A percentile compares a stretch with the other conserved stretches of the same genome.
These are phyloP conservation scores for Hypoxylon sp. DNA, from an alignment of 2,329 filamentous ascomycete species.

Conservation along the genomic window DNA sequence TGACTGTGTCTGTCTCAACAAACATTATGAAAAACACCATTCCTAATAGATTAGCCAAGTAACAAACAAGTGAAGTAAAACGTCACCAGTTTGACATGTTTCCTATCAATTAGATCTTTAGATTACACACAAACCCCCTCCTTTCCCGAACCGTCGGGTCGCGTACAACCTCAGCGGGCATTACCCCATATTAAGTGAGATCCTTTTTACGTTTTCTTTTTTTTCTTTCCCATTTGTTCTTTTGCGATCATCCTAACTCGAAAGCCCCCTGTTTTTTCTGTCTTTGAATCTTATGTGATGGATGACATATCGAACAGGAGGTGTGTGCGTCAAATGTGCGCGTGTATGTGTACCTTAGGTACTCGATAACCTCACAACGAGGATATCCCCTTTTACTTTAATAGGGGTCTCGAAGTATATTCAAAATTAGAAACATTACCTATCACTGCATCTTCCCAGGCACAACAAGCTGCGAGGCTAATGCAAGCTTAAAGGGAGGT, in stretches of 20 bases:
- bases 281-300: slow-evolving; percentile 4
- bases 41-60: slow-evolving; percentile 8
- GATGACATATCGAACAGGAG: slow-evolving; percentile 11
- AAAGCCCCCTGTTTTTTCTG: background rate
- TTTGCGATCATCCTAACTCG: slow-evolving; percentile 13
- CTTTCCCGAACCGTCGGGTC: slow-evolving; percentile 44
- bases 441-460: slow-evolving; percentile 39
- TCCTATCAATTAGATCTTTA: slow-evolving; percentile 42
- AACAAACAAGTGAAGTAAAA: slow-evolving; percentile 28
- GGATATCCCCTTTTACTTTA: slow-evolving; percentile 7
- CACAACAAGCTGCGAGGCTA: slow-evolving; percentile 44
- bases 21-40: slow-evolving; percentile 17
- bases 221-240: slow-evolving; percentile 20
- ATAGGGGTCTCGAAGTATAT: slow-evolving; percentile 29
- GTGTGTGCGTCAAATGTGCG: too few species aligned
- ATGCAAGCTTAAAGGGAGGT: slow-evolving; percentile 48
- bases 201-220: slow-evolving; percentile 24
- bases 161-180: slow-evolving; percentile 39
- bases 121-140: slow-evolving; percentile 41
- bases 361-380: slow-evolving; percentile 33
- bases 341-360: background rate
- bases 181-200: slow-evolving; percentile 43
- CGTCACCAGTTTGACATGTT: slow-evolving; percentile 26
- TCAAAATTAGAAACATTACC: slow-evolving; percentile 38
- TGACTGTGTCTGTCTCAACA: slow-evolving; percentile 11